A percentile compares a stretch with the other conserved stretches of the same genome.
These are phyloP conservation scores for Lasiosphaeria ovina DNA, from an alignment of 495 filamentous ascomycete species.

Conservation along the genomic window DNA sequence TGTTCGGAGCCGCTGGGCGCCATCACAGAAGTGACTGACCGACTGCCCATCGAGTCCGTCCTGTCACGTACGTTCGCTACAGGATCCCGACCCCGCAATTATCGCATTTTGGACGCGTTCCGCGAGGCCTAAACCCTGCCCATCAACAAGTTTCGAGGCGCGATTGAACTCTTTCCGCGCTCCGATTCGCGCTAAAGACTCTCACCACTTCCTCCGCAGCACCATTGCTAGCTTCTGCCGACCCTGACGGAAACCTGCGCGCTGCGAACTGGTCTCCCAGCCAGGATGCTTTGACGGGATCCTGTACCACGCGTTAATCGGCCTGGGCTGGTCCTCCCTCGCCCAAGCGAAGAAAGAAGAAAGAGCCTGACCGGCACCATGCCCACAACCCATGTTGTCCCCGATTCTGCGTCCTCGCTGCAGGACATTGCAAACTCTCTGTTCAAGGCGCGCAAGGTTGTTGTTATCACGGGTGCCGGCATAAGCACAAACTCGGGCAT, in stretches of 20 bases:
- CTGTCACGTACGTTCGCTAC: constrained; percentile 2
- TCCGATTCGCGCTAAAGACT: too few relatives aligned
- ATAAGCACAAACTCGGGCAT: constrained; percentile 74
- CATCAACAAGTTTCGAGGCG: constrained; percentile 4
- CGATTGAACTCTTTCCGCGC: constrained; percentile 1
- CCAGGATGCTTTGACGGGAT: not conserved
- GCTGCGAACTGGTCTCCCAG: not conserved
- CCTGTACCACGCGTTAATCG: not conserved
- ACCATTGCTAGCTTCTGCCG: too few relatives aligned
- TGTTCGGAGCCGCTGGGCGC: not conserved
- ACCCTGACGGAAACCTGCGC: too few relatives aligned
- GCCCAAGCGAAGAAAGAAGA: not conserved
- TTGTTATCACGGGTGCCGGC: constrained; percentile 68
- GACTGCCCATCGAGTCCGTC: not conserved
- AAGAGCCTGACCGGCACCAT: constrained; percentile 29
- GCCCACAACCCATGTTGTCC: constrained; percentile 54
- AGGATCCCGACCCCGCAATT: constrained; percentile 16
- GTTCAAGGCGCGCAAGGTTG: constrained; percentile 58
- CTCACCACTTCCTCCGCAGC: too few relatives aligned
- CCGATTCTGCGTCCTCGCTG: constrained; percentile 49
- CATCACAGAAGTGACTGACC: not conserved
- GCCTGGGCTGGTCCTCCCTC: not conserved
- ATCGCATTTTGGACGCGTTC: constrained; percentile 14
- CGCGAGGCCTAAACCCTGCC: constrained; percentile 2
- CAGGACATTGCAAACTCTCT: constrained; percentile 61